Evolutionary conservation across 2,329 filamentous ascomycete genomes (phyloP).

Genomic region (Fusarium sp.): DNA sequence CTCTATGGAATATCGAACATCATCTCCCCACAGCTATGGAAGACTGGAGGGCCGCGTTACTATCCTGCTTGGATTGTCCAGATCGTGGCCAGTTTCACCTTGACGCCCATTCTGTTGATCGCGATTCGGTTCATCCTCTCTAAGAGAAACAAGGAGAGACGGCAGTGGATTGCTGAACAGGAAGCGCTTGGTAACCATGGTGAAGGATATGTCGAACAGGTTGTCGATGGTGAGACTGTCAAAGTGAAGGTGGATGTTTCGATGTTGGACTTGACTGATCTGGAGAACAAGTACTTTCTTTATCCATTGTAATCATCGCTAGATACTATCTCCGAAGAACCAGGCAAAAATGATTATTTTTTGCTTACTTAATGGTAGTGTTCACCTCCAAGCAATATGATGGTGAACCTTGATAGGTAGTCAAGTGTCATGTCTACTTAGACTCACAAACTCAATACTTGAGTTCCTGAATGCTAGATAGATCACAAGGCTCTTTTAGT

Average conservation of each 20-base stretch:
- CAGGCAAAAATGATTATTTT: no score
- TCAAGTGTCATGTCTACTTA: neutral
- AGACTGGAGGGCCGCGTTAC: constrained; percentile 21
- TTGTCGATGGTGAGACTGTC: constrained; percentile 15
- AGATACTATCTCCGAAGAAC: fast-evolving
- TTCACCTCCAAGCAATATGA: fast-evolving
- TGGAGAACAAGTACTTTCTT: constrained; percentile 29
- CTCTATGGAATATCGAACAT: neutral
- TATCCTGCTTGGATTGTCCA: constrained; percentile 33
- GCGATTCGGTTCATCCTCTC: neutral
- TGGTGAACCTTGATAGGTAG: neutral
- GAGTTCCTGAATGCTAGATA: no score
- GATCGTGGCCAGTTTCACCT: constrained; percentile 31
- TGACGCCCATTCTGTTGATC: constrained; percentile 6
- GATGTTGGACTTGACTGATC: constrained; percentile 31
- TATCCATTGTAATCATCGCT: neutral
- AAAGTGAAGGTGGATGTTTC: constrained; percentile 32
- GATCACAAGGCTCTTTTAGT: neutral
- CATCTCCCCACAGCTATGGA: constrained; percentile 39
- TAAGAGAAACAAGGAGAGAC: neutral
- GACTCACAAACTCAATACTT: no score
- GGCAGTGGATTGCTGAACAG: neutral
- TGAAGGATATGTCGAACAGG: neutral
- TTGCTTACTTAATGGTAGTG: neutral
- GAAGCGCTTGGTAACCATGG: neutral